Evolutionary conservation across 495 filamentous ascomycete genomes (phyloP).

Genomic region (Talaromyces nanjingensis): DNA sequence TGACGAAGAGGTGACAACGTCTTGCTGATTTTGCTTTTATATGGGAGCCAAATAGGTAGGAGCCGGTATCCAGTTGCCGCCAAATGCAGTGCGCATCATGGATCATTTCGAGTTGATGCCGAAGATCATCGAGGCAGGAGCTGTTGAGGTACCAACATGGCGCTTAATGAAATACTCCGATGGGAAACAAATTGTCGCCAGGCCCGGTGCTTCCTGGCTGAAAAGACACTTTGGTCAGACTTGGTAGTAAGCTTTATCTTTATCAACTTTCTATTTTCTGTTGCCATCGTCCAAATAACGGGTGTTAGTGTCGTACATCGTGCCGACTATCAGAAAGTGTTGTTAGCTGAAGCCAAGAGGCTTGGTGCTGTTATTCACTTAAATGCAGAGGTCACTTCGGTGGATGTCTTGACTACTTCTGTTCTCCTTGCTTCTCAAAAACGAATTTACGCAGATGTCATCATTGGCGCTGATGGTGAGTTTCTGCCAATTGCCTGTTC

Average conservation of each 20-base stretch:
- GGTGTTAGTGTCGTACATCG: slow-evolving; percentile 29
- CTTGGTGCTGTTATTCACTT: slow-evolving; percentile 44
- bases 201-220: no score
- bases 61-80: slow-evolving; percentile 50
- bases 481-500: no score
- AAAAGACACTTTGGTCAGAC: no score
- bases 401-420: slow-evolving; percentile 16
- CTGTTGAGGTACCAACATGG: slow-evolving; percentile 43
- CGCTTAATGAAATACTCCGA: no score
- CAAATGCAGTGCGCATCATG: slow-evolving; percentile 48
- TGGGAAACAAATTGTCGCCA: no score
- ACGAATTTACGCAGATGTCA: no score
- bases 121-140: slow-evolving; percentile 36
- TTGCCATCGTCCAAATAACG: no score
- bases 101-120: slow-evolving; percentile 44
- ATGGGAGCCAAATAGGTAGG: slow-evolving; percentile 17
- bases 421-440: slow-evolving; percentile 10
- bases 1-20: no score
- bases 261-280: no score
- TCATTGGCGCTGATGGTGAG: no score
- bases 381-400: slow-evolving; percentile 23
- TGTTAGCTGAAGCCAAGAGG: slow-evolving; percentile 44
- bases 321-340: slow-evolving; percentile 47
- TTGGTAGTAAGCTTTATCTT: no score
- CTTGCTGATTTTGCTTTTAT: no score